Evolutionary conservation across 1,139 yeast genomes (phyloP).

Genomic region (Hyphopichia khmerensis): DNA sequence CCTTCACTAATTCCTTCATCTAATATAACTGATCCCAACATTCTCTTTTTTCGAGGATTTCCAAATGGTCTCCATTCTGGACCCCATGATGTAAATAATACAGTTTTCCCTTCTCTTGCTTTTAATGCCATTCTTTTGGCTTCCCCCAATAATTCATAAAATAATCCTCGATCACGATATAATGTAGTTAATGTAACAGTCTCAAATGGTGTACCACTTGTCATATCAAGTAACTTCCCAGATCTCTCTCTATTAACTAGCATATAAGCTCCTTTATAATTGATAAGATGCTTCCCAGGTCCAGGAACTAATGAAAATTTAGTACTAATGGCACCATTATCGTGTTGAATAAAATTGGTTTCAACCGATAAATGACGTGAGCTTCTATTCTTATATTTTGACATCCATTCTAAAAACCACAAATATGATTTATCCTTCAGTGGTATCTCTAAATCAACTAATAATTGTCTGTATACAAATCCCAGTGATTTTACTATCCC

Average conservation of each 20-base stretch:
- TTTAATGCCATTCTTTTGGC: constrained; percentile 83
- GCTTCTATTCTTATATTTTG: constrained; percentile 67
- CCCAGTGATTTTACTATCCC: constrained; percentile 64
- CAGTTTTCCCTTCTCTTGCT: constrained; percentile 91
- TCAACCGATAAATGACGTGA: constrained; percentile 90
- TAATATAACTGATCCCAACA: constrained; percentile 80
- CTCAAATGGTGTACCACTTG: constrained; percentile 92
- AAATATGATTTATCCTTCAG: constrained; percentile 89
- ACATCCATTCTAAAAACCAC: constrained; percentile 98
- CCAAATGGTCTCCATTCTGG: constrained; percentile 99
- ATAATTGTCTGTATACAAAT: constrained; percentile 73
- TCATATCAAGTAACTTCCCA: constrained; percentile 83
- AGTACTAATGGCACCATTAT: constrained; percentile 87
- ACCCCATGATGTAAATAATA: constrained; percentile 91
- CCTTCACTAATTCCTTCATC: constrained; percentile 71
- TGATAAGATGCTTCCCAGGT: constrained; percentile 88
- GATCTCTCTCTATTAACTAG: constrained; percentile 87
- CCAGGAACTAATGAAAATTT: constrained; percentile 95
- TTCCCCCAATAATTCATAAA: constrained; percentile 72
- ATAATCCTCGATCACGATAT: constrained; percentile 73
- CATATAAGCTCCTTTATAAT: constrained; percentile 86
- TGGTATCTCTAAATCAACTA: constrained; percentile 92
- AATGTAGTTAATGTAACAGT: constrained; percentile 90
- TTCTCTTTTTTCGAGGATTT: constrained; percentile 85
- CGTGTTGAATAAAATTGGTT: constrained; percentile 84